Conservation (phyloP, 495 filamentous ascomycete genomes). For the Annulohypoxylon moriforme region DNA sequence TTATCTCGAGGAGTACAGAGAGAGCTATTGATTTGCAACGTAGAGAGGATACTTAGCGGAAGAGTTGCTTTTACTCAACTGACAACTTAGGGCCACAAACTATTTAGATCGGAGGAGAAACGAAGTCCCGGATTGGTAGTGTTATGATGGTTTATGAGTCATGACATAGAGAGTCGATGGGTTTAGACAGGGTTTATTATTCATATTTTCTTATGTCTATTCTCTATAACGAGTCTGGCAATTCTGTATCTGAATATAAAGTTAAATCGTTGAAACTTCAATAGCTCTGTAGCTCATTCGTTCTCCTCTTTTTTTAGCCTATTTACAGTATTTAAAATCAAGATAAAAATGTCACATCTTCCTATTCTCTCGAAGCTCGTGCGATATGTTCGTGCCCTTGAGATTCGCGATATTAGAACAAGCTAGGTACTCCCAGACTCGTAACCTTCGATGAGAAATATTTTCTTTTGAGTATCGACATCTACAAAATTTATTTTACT, state of each 20-base stretch:
- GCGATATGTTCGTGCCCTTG: not conserved
- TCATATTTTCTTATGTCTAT: not conserved
- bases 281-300: not conserved
- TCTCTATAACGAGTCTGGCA: not conserved
- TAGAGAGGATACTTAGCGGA: not conserved
- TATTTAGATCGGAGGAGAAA: not conserved
- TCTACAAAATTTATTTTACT: not conserved
- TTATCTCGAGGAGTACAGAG: not conserved
- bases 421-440: not conserved
- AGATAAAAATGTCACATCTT: no score
- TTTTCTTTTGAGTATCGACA: not conserved
- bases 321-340: no score
- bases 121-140: not conserved
- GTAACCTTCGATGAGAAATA: not conserved
- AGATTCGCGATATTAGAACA: not conserved
- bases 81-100: not conserved
- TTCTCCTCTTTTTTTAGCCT: no score
- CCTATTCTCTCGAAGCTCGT: not conserved
- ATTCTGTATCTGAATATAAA: not conserved
- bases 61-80: not conserved
- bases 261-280: not conserved
- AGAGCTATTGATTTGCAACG: not conserved
- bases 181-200: not conserved
- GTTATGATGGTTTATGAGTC: not conserved
- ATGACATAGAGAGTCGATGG: not conserved